Conservation (phyloP, 805 yeast species). For the Myxozyma melibiosi region DNA sequence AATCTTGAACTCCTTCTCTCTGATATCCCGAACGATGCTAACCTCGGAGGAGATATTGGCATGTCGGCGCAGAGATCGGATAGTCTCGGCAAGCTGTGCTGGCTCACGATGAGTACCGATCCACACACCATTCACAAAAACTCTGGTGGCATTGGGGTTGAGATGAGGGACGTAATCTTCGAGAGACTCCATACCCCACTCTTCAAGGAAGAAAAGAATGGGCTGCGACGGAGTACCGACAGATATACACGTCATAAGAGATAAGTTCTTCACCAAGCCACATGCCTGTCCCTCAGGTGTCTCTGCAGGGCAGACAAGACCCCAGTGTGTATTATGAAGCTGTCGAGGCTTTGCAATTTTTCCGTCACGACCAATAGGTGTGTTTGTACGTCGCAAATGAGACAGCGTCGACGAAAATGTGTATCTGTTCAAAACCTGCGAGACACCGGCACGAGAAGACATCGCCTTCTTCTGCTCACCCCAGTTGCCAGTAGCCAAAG, state of each 20-base stretch:
- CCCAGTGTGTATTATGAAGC: slow-evolving; percentile 99
- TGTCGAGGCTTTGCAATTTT: slow-evolving; percentile 98
- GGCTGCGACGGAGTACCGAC: slow-evolving; percentile 98
- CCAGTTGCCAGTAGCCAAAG: slow-evolving; percentile 99
- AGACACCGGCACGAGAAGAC: slow-evolving; percentile 98
- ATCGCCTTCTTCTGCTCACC: slow-evolving; percentile 99
- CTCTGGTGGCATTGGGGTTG: slow-evolving; percentile 87
- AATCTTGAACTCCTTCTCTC: slow-evolving; percentile 94
- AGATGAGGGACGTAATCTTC: slow-evolving; percentile 94
- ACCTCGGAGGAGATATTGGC: slow-evolving; percentile 97
- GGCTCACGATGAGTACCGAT: slow-evolving; percentile 98
- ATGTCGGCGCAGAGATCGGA: slow-evolving; percentile 87
- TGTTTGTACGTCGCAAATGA: slow-evolving; percentile 97
- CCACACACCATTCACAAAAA: slow-evolving; percentile 99
- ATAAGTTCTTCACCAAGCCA: slow-evolving; percentile 95
- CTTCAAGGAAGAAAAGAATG: slow-evolving; percentile 87
- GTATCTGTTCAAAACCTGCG: slow-evolving; percentile 96
- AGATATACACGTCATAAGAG: slow-evolving; percentile 95
- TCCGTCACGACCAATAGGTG: slow-evolving; percentile 99
- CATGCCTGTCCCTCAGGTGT: slow-evolving; percentile 99
- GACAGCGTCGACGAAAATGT: slow-evolving; percentile 98
- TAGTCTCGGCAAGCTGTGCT: slow-evolving; percentile 83
- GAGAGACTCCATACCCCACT: slow-evolving; percentile 99
- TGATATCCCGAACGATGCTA: slow-evolving; percentile 91
- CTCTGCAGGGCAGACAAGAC: slow-evolving; percentile 98